Evolutionary conservation across 2,329 filamentous ascomycete genomes (phyloP).

Genomic region (Parasarocladium wereldwijsianum): DNA sequence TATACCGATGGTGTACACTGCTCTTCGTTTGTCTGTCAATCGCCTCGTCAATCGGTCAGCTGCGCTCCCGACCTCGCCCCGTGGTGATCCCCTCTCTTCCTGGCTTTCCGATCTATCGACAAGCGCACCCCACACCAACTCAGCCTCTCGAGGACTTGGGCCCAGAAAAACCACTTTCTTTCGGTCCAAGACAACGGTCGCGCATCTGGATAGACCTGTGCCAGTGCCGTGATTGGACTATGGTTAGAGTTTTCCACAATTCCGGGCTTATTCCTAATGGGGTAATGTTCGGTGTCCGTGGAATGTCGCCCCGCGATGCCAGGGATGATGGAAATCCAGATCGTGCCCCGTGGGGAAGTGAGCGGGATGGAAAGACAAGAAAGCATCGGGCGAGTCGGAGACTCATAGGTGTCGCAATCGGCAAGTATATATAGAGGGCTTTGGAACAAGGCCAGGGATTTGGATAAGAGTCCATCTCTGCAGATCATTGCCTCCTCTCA

Average conservation of each 20-base stretch:
- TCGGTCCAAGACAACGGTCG: conserved; percentile 1
- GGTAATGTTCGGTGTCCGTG: conserved; percentile 4
- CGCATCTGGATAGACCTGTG: neutral
- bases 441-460: conserved; percentile 1
- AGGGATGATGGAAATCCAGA: neutral
- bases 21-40: no score
- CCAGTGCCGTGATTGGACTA: neutral
- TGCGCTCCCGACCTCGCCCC: no score
- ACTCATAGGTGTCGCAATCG: no score
- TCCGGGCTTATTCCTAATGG: conserved; percentile 3
- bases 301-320: neutral
- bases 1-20: no score
- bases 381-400: neutral
- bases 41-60: no score
- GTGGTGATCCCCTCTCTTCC: no score
- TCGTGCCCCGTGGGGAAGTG: conserved; percentile 1
- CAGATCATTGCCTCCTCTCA: conserved; percentile 1
- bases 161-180: neutral
- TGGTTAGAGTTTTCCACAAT: neutral
- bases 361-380: neutral
- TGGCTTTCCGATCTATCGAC: no score
- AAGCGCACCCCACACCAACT: no score
- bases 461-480: neutral
- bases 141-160: no score
- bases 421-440: conserved; percentile 3